Evolutionary conservation across 2,329 filamentous ascomycete species (phyloP).

Genomic region (Phialophora expanda): DNA sequence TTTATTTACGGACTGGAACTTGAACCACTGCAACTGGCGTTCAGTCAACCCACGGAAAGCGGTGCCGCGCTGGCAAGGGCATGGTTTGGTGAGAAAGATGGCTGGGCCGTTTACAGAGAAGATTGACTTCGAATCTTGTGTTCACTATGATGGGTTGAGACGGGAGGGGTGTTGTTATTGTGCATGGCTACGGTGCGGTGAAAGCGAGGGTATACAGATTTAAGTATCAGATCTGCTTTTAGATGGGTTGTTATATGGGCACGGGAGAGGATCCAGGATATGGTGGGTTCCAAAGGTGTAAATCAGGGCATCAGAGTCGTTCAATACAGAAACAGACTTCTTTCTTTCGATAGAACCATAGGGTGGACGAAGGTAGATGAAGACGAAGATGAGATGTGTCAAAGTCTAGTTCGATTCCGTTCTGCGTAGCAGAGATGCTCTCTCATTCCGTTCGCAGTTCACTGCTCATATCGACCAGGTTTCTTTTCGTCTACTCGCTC

Average conservation of each 20-base stretch:
- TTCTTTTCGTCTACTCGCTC: neutral
- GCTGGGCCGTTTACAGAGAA: conserved; percentile 66
- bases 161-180: neutral
- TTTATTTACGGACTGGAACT: conserved; percentile 63
- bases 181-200: neutral
- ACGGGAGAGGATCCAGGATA: neutral
- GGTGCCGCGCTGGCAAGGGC: conserved; percentile 63
- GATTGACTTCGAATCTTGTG: conserved; percentile 39
- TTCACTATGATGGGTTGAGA: conserved; percentile 5
- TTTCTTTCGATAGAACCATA: conserved; percentile 3
- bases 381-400: neutral
- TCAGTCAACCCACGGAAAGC: conserved; percentile 69
- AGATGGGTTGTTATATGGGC: conserved; percentile 12
- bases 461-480: neutral
- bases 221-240: conserved; percentile 9
- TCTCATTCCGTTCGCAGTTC: neutral
- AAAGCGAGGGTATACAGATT: conserved; percentile 4
- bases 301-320: conserved; percentile 9
- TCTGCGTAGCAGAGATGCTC: neutral
- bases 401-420: neutral
- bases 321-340: conserved; percentile 1
- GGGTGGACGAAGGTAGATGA: neutral
- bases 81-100: conserved; percentile 61
- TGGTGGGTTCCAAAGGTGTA: neutral
- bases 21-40: conserved; percentile 62